Percentiles rank a stretch among this genome's conserved stretches.
Evolutionary conservation across 192 early-diverging fungal species (phyloP).

Genomic region (Rhizoclosmatium sp.): DNA sequence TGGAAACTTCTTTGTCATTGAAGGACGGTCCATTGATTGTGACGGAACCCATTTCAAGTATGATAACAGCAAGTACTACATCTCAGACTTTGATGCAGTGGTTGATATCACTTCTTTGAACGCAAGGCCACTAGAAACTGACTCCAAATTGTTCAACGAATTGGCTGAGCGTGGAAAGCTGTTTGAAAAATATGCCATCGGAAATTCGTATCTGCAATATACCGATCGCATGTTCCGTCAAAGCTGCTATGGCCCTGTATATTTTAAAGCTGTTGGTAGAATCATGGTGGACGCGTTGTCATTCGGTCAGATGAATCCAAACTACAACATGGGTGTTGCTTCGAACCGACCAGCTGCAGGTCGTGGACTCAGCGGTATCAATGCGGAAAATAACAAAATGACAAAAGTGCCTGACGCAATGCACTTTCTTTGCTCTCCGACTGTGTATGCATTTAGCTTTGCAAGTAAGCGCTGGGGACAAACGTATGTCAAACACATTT

Average conservation of each 20-base stretch:
- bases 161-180: constrained; percentile 18
- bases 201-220: constrained; percentile 13
- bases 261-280: background rate
- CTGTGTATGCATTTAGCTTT: constrained; percentile 14
- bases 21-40: constrained; percentile 14
- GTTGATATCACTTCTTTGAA: background rate
- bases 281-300: constrained; percentile 4
- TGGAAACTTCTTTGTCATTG: constrained; percentile 8
- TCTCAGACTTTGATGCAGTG: background rate
- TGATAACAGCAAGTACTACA: constrained; percentile 4
- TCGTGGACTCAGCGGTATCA: background rate
- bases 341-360: background rate
- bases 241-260: background rate
- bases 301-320: constrained; percentile 19
- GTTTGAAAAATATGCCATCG: constrained; percentile 18
- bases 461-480: constrained; percentile 24
- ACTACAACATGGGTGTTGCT: constrained; percentile 8
- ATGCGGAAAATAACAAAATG: background rate
- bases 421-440: constrained; percentile 18
- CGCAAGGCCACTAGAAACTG: background rate
- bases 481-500: constrained; percentile 8
- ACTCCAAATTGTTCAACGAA: background rate
- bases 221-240: constrained; percentile 7
- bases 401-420: background rate
- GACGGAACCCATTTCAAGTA: constrained; percentile 24